Base-by-base conservation (phyloP, 1,284 basidiomycete genomes). In the Uromyces viciae-fabae region DNA sequence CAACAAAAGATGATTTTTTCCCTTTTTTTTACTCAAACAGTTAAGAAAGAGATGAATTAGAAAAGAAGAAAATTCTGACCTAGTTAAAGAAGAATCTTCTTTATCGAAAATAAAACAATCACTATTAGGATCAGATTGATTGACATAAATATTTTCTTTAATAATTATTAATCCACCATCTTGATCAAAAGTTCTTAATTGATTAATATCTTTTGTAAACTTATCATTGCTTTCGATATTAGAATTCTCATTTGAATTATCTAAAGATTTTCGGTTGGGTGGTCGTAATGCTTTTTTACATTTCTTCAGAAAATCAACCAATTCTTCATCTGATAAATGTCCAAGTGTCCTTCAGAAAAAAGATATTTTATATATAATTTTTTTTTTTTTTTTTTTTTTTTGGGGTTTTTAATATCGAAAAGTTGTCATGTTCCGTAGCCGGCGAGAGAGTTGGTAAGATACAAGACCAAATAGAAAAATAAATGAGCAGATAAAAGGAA, bases 31-130 rank as follows among this genome's bases (percentile, higher is more conserved):
- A 42, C 19, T 38, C 38, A 11, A 49, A 22, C 22, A 22, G 22
- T 22, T 22, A 22, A 49, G n/a, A 36, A 15, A 43, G 22, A 31
- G 40, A 19, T 60, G 33, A 7, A 36, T 14, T 54, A 36, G 42
- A 25, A 42, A 7, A 33, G 56, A 38, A 28, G 43, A 52, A 33
- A 8, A 28, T 8, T 79, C 84, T 31, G 22, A 88, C 94, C 95
- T 90, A 14, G 93, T 97, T 85, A 95, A 87, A 84, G 92, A 95
- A 17, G 93, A 94, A 86, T 98, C 95, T 82, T 92, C 88, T 82
- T 91, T 90, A 84, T 97, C 95, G 84, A 94, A 93, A 22, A 91
- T 86, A n/a, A 89, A 88, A 19, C 88, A 87, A 0, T 89, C 90
- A 68, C 90, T 90, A 33, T 87, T 86, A 1, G 83, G 83, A 84